Conservation (phyloP, 352 stramenopile genomes). For the Globisporangium polare region DNA sequence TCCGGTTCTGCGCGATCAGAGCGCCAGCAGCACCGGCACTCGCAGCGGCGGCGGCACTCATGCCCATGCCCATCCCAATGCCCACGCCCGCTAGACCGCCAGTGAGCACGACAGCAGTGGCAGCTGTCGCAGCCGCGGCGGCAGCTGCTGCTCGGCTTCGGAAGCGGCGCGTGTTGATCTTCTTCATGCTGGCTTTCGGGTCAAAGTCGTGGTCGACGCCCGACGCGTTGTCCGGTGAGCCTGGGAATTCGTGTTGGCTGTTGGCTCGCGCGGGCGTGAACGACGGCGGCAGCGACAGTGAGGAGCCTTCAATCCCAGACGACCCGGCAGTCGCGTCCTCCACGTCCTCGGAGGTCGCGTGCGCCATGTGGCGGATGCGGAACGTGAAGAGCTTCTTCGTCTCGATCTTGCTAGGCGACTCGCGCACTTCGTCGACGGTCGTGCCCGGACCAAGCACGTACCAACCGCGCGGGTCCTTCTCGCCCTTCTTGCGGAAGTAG, state of each 20-base stretch:
- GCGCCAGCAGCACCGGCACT: slow-evolving; percentile 67
- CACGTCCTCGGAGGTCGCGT: slow-evolving; percentile 29
- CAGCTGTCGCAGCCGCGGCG: slow-evolving; percentile 66
- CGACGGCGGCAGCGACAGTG: slow-evolving; percentile 20
- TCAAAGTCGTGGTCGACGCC: slow-evolving; percentile 36
- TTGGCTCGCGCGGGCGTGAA: slow-evolving; percentile 18
- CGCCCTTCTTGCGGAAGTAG: slow-evolving; percentile 83
- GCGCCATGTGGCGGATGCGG: slow-evolving; percentile 60
- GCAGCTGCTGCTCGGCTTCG: slow-evolving; percentile 58
- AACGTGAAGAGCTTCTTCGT: slow-evolving; percentile 86
- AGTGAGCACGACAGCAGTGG: slow-evolving; percentile 74
- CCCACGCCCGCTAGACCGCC: slow-evolving; percentile 72
- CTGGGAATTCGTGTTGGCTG: slow-evolving; percentile 16
- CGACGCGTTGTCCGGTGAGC: slow-evolving; percentile 20
- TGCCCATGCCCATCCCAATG: slow-evolving; percentile 78
- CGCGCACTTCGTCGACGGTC: slow-evolving; percentile 79
- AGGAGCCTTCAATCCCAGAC: slow-evolving; percentile 25
- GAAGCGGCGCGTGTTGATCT: slow-evolving; percentile 48
- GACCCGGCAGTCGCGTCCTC: slow-evolving; percentile 11
- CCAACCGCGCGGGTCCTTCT: slow-evolving; percentile 79
- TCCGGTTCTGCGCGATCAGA: slow-evolving; percentile 68
- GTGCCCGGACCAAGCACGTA: slow-evolving; percentile 76
- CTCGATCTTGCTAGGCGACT: slow-evolving; percentile 85
- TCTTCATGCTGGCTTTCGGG: slow-evolving; percentile 40
- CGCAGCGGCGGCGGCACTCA: slow-evolving; percentile 70